Evolutionary conservation across 176 grass and related monocot genomes (phyloP).

Genomic region (Thalia dealbata): DNA sequence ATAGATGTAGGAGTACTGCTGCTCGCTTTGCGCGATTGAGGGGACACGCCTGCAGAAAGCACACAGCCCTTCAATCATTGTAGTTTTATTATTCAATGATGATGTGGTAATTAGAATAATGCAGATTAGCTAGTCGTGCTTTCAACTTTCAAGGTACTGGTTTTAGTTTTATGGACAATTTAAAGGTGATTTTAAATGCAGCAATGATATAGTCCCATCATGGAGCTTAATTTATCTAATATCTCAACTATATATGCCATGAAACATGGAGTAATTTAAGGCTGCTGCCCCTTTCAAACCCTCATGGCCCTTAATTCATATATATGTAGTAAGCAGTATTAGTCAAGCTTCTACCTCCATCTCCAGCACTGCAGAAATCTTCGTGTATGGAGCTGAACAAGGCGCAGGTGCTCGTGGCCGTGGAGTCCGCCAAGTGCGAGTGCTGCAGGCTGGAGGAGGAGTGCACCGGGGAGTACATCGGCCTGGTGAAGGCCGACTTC

Average conservation of each 20-base stretch:
- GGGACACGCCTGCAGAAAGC: not conserved
- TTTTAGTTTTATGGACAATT: no score
- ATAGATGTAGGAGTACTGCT: not conserved
- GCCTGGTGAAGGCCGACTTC: constrained; percentile 62
- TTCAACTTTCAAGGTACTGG: no score
- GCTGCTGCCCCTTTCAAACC: not conserved
- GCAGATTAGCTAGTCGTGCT: no score
- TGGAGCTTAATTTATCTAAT: no score
- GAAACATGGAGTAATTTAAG: not conserved
- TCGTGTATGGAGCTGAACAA: constrained; percentile 7
- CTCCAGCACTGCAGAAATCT: not conserved
- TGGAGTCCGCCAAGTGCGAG: constrained; percentile 72
- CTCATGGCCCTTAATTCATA: not conserved
- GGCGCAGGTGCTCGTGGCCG: constrained; percentile 37
- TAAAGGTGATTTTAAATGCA: no score
- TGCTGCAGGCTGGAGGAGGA: constrained; percentile 87
- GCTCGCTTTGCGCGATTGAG: not conserved
- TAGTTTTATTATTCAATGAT: not conserved
- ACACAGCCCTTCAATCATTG: not conserved
- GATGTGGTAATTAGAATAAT: not conserved
- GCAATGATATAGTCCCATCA: no score
- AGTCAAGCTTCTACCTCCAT: not conserved
- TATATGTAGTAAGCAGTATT: not conserved
- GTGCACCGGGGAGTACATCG: constrained; percentile 86
- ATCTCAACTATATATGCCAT: not conserved